Conservation (phyloP, 352 stramenopile genomes). For the Globisporangium sylvaticum region DNA sequence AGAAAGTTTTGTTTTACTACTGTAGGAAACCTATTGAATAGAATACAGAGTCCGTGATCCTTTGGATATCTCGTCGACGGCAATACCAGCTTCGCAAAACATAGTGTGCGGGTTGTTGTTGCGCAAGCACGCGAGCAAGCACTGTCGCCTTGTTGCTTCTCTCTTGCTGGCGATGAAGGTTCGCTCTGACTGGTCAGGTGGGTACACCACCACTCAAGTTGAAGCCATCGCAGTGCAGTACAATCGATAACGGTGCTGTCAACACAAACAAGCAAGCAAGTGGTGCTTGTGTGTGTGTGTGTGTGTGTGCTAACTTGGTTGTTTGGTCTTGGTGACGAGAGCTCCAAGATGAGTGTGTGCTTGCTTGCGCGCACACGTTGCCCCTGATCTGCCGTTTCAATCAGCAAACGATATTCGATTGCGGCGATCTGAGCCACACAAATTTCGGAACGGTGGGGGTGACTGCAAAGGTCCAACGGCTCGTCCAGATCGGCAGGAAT, state of each 20-base stretch:
- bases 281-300: too few species aligned
- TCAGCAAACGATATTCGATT: neutral
- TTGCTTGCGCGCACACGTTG: neutral
- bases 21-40: slow-evolving; percentile 1
- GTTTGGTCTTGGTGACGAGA: neutral
- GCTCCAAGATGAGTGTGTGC: neutral
- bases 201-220: neutral
- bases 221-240: neutral
- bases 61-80: neutral
- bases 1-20: neutral
- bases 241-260: neutral
- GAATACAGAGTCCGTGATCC: neutral
- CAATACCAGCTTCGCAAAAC: neutral
- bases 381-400: neutral
- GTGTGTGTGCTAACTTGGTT: neutral
- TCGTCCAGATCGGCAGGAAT: neutral
- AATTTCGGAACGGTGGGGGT: neutral
- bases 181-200: neutral
- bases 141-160: too few species aligned
- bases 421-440: slow-evolving; percentile 1
- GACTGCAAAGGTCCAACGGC: neutral
- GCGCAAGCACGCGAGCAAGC: too few species aligned
- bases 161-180: neutral
- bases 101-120: too few species aligned
- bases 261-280: too few species aligned